Base-by-base conservation (phyloP, 495 filamentous ascomycete species). In the Trichoderma erinaceum region DNA sequence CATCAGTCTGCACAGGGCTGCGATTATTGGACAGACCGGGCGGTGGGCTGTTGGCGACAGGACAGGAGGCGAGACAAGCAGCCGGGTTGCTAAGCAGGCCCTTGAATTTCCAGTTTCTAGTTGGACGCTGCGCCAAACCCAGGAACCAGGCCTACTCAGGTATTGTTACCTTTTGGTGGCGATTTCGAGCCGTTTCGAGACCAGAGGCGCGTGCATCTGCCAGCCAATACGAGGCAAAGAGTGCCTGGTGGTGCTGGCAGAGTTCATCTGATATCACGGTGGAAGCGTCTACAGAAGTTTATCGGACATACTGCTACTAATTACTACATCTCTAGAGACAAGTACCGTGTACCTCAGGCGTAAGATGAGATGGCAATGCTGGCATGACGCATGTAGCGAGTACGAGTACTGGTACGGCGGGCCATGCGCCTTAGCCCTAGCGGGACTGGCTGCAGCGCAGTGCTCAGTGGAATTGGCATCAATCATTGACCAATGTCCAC, bases 1-100 rank as follows among this genome's bases (percentile, higher is more conserved):
- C 80, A 10, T 78, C 73, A 67, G 74, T 78, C 70, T 64, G 35
- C 0, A 5, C 35, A 38, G 35, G 48, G 48, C 18, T 6, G 56
- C 56, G 5, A 25, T 32, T 25, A 61, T 61, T 61, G 56, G 56
- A 32, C 56, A 21, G 25, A 11, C 15, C n/a, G 56, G 27, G 11
- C 10, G 23, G 56, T 32, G 44, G 44, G 56, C 27, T 32, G 27
- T 61, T 61, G 4, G 56, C 56, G 56, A 61, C 56, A 61, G 8
- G 56, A 61, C 56, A 61, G 8, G 50, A 56, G 50, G 8, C 56
- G 27, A 61, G 56, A 27, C 56, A 32, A 12, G 56, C 29, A 16
- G 44, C 56, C n/a, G 56, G 56, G 56, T 61, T 61, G 56, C 56
- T 18, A 61, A 25, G 56, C 56, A 61, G 56, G 56, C 56, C 56